Conservation (phyloP, 116 monocot species). For the Papilionanthe hybrid region DNA sequence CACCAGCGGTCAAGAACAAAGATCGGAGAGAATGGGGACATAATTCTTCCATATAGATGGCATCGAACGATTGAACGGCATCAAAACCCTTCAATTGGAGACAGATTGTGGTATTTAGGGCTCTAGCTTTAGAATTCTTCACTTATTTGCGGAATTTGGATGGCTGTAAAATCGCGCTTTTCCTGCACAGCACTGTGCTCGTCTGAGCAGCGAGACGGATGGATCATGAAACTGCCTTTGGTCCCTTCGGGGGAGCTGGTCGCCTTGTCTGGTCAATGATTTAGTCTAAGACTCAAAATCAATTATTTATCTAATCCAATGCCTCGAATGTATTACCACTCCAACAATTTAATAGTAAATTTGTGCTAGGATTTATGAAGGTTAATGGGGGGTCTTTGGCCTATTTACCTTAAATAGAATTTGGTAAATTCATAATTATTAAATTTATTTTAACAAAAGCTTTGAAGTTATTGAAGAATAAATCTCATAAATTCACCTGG, state of each 20-base stretch:
- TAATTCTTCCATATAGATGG: conserved; percentile 20
- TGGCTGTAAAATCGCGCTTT: neutral
- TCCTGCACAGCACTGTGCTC: neutral
- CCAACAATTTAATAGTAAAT: too few species aligned
- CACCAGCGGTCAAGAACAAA: conserved; percentile 28
- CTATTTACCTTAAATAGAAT: too few species aligned
- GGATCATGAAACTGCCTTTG: neutral
- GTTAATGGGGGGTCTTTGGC: too few species aligned
- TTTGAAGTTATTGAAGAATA: too few species aligned
- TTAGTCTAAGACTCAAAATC: too few species aligned
- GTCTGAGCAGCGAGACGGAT: neutral
- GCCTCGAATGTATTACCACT: too few species aligned
- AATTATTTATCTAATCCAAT: too few species aligned
- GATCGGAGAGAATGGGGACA: conserved; percentile 5
- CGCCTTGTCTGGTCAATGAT: too few species aligned
- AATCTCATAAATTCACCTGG: too few species aligned
- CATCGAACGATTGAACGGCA: conserved; percentile 18
- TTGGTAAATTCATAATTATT: too few species aligned
- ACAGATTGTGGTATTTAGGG: neutral
- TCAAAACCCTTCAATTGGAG: neutral
- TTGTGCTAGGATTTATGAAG: too few species aligned
- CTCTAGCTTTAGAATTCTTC: neutral
- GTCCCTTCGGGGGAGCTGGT: neutral
- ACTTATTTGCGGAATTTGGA: neutral
- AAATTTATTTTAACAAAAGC: too few species aligned